Base-by-base conservation (phyloP, 306 rosid genomes). In the Lathyrus aphaca region DNA sequence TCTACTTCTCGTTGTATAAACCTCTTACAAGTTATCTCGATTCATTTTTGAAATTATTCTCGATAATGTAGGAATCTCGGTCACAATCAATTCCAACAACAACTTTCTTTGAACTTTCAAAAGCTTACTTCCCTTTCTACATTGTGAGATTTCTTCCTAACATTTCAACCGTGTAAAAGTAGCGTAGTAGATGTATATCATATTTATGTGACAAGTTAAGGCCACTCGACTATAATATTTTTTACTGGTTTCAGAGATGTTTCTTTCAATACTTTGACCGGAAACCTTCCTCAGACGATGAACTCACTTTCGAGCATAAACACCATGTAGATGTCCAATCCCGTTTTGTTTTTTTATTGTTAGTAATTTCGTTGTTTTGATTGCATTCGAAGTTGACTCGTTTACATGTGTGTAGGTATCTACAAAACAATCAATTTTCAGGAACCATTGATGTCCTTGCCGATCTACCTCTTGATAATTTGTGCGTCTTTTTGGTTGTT, bases 381-480 rank as follows among this genome's bases (percentile, higher is more conserved):
- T 59, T 51, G 38, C 66, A 66, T 74, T 70, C 21, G 57, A 32
- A 66, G 68, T 80, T 56, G 66, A 63, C 55, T 79, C 58, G 62
- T 77, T 67, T 76, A 16, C 65, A 35, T 67, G 63, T 56, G 30
- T 48, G 18, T 81, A 95, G 99, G 87, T 64, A 76, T 77, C 85
- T 95, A 85, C 91, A 95, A 73, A 87, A 87, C 86, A 95, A 95
- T 80, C 97, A 89, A 82, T 77, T 95, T 54, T 79, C 95, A 5
- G 99, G 99, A 77, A 66, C 88, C 67, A 91, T 95, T 66, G 75
- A 95, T 69, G 87, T 86, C 75, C 95, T 95, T 72, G 91, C 97
- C 62, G 73, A 40, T 81, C 95, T 95, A 61, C 97, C 96, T 62
- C 97, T 95, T 57, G 80, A 89, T 8, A 79, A 15, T 69, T 74